Evolutionary conservation across 768 basidiomycete genomes (phyloP), one percentile per base, ranked within the genome.

Genomic region (Rhodotorula sphaerocarpa): DNA sequence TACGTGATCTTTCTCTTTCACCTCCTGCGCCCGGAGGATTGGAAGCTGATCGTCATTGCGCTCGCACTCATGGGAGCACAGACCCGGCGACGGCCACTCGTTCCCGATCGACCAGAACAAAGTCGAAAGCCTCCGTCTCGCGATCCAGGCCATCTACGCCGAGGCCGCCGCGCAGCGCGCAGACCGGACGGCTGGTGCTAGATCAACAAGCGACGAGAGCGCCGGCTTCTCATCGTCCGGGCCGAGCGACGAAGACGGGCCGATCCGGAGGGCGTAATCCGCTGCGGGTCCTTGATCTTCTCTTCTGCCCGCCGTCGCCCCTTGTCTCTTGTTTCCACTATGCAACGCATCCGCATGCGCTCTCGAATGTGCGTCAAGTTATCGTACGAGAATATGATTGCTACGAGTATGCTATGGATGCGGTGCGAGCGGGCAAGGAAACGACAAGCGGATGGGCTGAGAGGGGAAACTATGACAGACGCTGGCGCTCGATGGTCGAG

Each of bases 401-500:
- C n/a, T n/a, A n/a, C n/a, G n/a, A n/a, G n/a, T n/a, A n/a, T n/a
- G n/a, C n/a, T n/a, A n/a, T n/a, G n/a, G 10, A 30, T 7, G 16
- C 4, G 7, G 25, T 20, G 41, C 18, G 23, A 11, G 21, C 10
- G 39, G 7, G 41, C 10, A 30, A 53, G 27, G 5, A 0, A 21
- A 36, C n/a, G 2, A 25, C 11, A 21, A 18, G 33, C 3, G 23
- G 27, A 31, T 18, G 16, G n/a, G n/a, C n/a, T n/a, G n/a, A n/a
- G n/a, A 7, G 23, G 15, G 1, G 25, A 5, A 7, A 3, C 55
- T 34, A 64, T 5, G 50, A 55, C 43, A 68, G 53, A 7, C 63
- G 51, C 50, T 68, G 67, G 7, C 67, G 42, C 56, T 64, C 63
- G 43, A 68, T 68, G 30, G 55, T 57, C 56, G 63, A 64, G 20